A percentile compares a stretch with the other conserved stretches of the same genome.
These are phyloP conservation scores for Coprinopsis marcescibilis DNA, from an alignment of 768 basidiomycete genomes.

Conservation along the genomic window DNA sequence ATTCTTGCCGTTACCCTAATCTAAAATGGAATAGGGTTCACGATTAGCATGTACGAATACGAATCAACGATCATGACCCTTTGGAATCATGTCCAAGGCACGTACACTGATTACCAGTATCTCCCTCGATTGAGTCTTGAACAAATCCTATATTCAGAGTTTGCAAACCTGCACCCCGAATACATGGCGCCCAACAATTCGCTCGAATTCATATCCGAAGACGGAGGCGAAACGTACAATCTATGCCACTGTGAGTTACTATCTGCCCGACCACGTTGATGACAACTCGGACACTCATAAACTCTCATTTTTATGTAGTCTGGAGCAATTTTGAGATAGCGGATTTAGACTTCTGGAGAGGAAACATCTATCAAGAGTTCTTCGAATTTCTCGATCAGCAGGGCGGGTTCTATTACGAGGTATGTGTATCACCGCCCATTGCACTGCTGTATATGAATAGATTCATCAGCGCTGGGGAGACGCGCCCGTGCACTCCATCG, in stretches of 20 bases:
- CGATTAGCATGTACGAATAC: slow-evolving; percentile 71
- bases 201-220: slow-evolving; percentile 59
- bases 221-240: slow-evolving; percentile 69
- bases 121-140: not conserved
- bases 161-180: slow-evolving; percentile 50
- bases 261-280: not conserved
- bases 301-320: slow-evolving; percentile 25
- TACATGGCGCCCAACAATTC: slow-evolving; percentile 55
- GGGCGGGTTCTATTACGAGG: slow-evolving; percentile 71
- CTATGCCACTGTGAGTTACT: slow-evolving; percentile 58
- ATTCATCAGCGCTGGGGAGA: slow-evolving; percentile 68
- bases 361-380: slow-evolving; percentile 56
- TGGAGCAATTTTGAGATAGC: slow-evolving; percentile 76
- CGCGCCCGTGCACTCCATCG: slow-evolving; percentile 83
- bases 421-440: slow-evolving; percentile 27
- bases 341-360: slow-evolving; percentile 61
- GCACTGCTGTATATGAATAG: not conserved
- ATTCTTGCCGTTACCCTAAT: slow-evolving; percentile 8
- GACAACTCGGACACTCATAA: too few relatives aligned
- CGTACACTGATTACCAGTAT: slow-evolving; percentile 8
- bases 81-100: slow-evolving; percentile 67
- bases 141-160: slow-evolving; percentile 37
- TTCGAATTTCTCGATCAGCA: slow-evolving; percentile 57
- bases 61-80: slow-evolving; percentile 73
- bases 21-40: slow-evolving; percentile 48